Conservation (phyloP, 768 basidiomycete genomes). For the Leucogyrophana mollusca region DNA sequence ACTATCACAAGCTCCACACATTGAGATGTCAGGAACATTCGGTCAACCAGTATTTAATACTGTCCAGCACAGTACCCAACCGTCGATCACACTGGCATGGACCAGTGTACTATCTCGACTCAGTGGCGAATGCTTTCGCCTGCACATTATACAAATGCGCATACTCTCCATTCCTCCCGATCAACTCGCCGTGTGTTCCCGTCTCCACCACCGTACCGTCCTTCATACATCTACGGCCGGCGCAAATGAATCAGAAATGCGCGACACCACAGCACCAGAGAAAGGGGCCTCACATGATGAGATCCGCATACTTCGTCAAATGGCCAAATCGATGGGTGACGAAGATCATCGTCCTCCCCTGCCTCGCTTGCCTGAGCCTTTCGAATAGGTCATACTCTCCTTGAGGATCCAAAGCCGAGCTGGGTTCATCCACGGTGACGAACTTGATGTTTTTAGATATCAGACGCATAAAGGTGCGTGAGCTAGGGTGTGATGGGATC, state of each 20-base stretch:
- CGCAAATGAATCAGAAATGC: not conserved
- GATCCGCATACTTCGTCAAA: conserved; percentile 43
- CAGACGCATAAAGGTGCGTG: conserved; percentile 28
- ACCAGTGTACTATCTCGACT: too few relatives aligned
- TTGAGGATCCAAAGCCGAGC: conserved; percentile 49
- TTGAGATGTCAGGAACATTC: too few relatives aligned
- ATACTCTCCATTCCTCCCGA: conserved; percentile 14
- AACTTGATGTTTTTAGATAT: conserved; percentile 34
- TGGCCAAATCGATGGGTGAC: conserved; percentile 52
- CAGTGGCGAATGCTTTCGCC: conserved; percentile 11
- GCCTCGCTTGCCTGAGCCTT: conserved; percentile 32
- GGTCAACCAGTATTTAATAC: too few relatives aligned
- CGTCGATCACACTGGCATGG: too few relatives aligned
- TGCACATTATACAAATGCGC: conserved; percentile 13
- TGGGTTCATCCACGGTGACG: conserved; percentile 52
- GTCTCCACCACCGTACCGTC: conserved; percentile 15
- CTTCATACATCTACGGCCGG: conserved; percentile 17
- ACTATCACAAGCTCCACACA: too few relatives aligned
- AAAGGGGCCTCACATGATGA: conserved; percentile 38
- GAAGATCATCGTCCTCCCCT: conserved; percentile 49
- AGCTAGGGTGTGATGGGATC: conserved; percentile 2
- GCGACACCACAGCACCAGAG: conserved; percentile 2
- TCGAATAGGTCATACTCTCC: conserved; percentile 47
- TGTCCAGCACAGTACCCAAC: too few relatives aligned
- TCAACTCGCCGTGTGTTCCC: conserved; percentile 15